A percentile compares a stretch with the other conserved stretches of the same genome.
phyloP scores from a whole-genome alignment of 768 basidiomycete genomes.

The Leccinum pellstonianum region DNA sequence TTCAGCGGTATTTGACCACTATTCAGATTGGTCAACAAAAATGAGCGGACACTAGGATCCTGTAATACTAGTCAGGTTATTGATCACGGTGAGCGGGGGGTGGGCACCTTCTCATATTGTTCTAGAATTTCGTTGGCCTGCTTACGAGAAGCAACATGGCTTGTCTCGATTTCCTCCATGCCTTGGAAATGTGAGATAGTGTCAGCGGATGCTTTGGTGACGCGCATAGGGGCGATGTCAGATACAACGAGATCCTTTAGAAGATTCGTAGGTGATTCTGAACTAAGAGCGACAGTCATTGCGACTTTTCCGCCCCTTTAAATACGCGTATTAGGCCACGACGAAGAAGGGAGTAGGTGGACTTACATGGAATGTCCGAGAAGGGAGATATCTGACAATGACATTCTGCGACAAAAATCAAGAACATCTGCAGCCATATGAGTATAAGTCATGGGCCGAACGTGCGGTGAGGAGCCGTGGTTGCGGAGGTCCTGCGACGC shows the following conservation, averaged over 20 bases:
- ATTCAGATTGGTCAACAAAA: slow-evolving; percentile 81
- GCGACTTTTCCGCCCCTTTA: slow-evolving; percentile 84
- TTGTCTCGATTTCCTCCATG: slow-evolving; percentile 71
- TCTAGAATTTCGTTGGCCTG: slow-evolving; percentile 68
- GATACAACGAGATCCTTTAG: slow-evolving; percentile 66
- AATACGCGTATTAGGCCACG: slow-evolving; percentile 3
- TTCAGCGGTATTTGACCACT: slow-evolving; percentile 39
- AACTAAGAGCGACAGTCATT: slow-evolving; percentile 61
- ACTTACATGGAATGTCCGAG: slow-evolving; percentile 90
- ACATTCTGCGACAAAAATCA: slow-evolving; percentile 56
- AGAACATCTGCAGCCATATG: slow-evolving; percentile 81
- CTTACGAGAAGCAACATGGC: slow-evolving; percentile 55
- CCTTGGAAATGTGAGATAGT: slow-evolving; percentile 64
- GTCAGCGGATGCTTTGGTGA: slow-evolving; percentile 53
- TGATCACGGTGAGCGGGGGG: background rate
- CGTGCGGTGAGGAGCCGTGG: slow-evolving; percentile 81
- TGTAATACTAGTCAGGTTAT: slow-evolving; percentile 32
- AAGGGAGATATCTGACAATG: slow-evolving; percentile 62
- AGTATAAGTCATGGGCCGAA: slow-evolving; percentile 66
- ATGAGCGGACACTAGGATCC: slow-evolving; percentile 75
- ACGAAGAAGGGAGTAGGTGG: background rate
- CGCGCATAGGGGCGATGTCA: slow-evolving; percentile 76
- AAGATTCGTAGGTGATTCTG: slow-evolving; percentile 39
- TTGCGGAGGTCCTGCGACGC: slow-evolving; percentile 76
- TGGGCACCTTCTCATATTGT: slow-evolving; percentile 59